Evolutionary conservation across 1,139 yeast species (phyloP).

Genomic region (Sugiyamaella neomexicana): DNA sequence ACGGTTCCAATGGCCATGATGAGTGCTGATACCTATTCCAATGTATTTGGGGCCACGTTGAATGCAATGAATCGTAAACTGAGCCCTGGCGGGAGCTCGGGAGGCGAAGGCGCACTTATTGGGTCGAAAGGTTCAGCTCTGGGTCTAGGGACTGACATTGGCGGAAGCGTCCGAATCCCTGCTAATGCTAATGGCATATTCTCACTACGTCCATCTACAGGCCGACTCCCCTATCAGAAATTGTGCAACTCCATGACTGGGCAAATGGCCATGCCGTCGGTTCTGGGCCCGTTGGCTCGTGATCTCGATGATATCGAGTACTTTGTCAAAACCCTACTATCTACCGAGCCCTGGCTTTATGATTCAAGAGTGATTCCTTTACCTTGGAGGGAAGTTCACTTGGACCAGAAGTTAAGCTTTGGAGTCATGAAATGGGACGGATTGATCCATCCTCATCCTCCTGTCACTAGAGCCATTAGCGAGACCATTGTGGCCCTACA

Average conservation of each 20-base stretch:
- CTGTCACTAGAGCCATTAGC: slow-evolving; percentile 11
- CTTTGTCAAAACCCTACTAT: slow-evolving; percentile 53
- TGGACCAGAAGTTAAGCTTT: slow-evolving; percentile 17
- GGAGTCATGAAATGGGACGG: slow-evolving; percentile 25
- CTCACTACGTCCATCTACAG: slow-evolving; percentile 54
- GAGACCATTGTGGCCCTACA: slow-evolving; percentile 25
- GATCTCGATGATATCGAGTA: slow-evolving; percentile 60
- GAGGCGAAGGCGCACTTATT: slow-evolving; percentile 61
- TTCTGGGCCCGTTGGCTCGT: slow-evolving; percentile 52
- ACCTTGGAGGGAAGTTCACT: slow-evolving; percentile 7
- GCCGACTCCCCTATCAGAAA: slow-evolving; percentile 45
- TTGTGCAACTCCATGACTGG: slow-evolving; percentile 14
- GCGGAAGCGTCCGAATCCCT: slow-evolving; percentile 62
- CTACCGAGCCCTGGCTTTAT: slow-evolving; percentile 56
- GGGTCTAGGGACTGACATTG: slow-evolving; percentile 62
- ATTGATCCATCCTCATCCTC: slow-evolving; percentile 21
- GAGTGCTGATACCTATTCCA: slow-evolving; percentile 50
- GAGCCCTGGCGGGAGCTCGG: slow-evolving; percentile 59
- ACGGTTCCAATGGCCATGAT: slow-evolving; percentile 61
- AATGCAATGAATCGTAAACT: slow-evolving; percentile 50
- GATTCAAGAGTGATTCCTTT: slow-evolving; percentile 44
- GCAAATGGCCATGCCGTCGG: slow-evolving; percentile 40
- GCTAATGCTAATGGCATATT: slow-evolving; percentile 55
- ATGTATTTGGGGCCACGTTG: slow-evolving; percentile 50
- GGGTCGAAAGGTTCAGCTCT: slow-evolving; percentile 51